These are phyloP conservation scores for Talaromyces sp. DNA, from an alignment of 2,329 filamentous ascomycete species.

Conservation along the genomic window DNA sequence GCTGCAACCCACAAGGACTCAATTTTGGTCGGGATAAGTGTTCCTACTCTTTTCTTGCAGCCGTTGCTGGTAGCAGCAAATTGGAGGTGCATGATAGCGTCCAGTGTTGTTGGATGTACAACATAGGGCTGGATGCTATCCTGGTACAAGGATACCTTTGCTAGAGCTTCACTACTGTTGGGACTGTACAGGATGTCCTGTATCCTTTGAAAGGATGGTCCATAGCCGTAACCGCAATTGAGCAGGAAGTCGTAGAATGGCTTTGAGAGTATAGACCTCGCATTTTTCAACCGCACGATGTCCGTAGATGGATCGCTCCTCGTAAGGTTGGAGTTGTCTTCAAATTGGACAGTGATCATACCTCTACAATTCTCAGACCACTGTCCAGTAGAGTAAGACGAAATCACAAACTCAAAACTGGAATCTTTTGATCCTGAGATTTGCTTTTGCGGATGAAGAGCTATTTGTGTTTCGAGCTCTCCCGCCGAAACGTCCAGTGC, in stretches of 20 bases:
- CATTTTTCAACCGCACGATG: conserved; percentile 23
- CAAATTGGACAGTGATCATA: background rate
- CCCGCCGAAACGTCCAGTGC: background rate
- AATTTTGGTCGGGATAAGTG: conserved; percentile 21
- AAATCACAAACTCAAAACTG: background rate
- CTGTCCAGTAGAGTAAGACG: background rate
- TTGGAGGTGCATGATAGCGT: conserved; percentile 8
- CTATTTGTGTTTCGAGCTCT: background rate
- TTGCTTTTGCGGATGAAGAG: background rate
- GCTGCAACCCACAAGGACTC: background rate
- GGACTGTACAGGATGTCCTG: conserved; percentile 24
- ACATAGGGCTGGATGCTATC: conserved; percentile 19
- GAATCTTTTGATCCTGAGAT: background rate
- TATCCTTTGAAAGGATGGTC: background rate
- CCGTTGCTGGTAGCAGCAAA: conserved; percentile 21
- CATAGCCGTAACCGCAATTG: conserved; percentile 27
- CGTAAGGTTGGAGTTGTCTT: background rate
- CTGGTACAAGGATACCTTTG: conserved; percentile 20
- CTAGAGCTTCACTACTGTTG: conserved; percentile 6
- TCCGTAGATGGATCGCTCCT: background rate
- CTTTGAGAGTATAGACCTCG: conserved; percentile 11
- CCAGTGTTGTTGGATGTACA: conserved; percentile 13
- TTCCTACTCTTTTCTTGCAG: conserved; percentile 22
- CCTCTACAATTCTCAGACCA: background rate
- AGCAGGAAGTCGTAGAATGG: conserved; percentile 23